Base-by-base conservation (phyloP, 306 rosid species). In the Vigna reflexopilosa region DNA sequence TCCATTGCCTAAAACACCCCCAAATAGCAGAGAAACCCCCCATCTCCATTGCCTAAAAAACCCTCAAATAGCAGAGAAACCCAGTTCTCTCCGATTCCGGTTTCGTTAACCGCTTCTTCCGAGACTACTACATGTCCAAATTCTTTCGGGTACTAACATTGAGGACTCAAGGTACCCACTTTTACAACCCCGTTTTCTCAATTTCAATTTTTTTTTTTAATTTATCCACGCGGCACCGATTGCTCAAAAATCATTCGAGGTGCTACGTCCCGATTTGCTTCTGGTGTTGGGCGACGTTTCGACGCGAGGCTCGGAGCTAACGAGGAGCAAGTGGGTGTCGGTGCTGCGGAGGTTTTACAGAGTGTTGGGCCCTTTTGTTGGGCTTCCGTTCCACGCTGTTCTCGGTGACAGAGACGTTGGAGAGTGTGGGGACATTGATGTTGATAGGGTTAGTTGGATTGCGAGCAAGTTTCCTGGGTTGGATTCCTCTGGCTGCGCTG, bases 401-500 rank as follows among this genome's bases (percentile, higher is more conserved):
- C 88, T 90, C 34, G 96, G 96, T n/a, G 96, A 90, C 76, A 85
- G 93, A 57, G 93, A 90, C 42, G 57, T 90, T 16, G 96, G 93
- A 17, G 67, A 74, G 22, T 90, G 93, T 76, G 56, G 61, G 22
- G 81, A 75, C 57, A 66, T 88, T 44, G 84, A 81, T 69, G 67
- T 38, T 26, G 77, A 82, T 16, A 59, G 67, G 45, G 84, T 88
- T 52, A 42, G 48, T 17, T 88, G 93, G 93, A 63, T 88, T 24
- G 49, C 93, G 59, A 54, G 50, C 77, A 83, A 86, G 57, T 79
- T 88, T 56, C 90, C 91, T 4, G 93, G 90, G 20, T 51, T 90
- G 75, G 90, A 90, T 75, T 44, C 78, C 15, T 84, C 90, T 5
- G 91, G 90, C 30, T 88, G 93, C 11, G 90, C 87, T 3, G 89